Evolutionary conservation across 805 yeast species (phyloP).

Genomic region (Candida sonorensis): DNA sequence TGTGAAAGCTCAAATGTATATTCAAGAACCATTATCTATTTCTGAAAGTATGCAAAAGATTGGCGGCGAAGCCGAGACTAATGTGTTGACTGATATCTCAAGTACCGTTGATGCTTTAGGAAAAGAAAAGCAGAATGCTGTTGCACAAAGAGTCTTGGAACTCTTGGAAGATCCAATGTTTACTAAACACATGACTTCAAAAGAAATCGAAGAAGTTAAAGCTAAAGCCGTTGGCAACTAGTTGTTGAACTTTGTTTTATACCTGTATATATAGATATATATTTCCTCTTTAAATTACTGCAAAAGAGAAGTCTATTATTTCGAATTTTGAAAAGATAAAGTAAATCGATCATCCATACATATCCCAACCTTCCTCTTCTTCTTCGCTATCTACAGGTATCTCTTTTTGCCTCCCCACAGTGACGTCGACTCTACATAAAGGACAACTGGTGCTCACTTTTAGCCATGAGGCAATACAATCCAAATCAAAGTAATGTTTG

Average conservation of each 20-base stretch:
- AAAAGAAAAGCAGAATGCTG: conserved; percentile 29
- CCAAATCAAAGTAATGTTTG: conserved; percentile 76
- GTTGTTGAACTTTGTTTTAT: not conserved
- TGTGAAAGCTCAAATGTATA: conserved; percentile 63
- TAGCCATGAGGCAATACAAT: conserved; percentile 89
- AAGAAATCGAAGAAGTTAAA: conserved; percentile 16
- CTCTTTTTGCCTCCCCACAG: conserved; percentile 37
- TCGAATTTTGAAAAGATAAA: too few relatives aligned
- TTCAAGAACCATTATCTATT: conserved; percentile 42
- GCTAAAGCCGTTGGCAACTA: conserved; percentile 3
- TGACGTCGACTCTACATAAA: conserved; percentile 70
- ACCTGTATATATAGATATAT: conserved; percentile 11
- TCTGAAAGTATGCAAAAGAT: conserved; percentile 33
- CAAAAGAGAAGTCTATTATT: not conserved
- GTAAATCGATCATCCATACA: conserved; percentile 81
- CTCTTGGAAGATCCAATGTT: conserved; percentile 67
- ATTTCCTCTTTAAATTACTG: not conserved
- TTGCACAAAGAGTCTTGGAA: conserved; percentile 63
- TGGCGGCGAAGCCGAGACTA: conserved; percentile 15
- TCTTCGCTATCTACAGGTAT: conserved; percentile 42
- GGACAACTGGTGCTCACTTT: conserved; percentile 74
- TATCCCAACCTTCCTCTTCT: conserved; percentile 69
- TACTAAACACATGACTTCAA: conserved; percentile 39
- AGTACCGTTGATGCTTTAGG: conserved; percentile 18
- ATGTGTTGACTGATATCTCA: conserved; percentile 13